These are phyloP conservation scores for Orbilia brochopaga DNA, from an alignment of 2,329 filamentous ascomycete species.

Conservation along the genomic window DNA sequence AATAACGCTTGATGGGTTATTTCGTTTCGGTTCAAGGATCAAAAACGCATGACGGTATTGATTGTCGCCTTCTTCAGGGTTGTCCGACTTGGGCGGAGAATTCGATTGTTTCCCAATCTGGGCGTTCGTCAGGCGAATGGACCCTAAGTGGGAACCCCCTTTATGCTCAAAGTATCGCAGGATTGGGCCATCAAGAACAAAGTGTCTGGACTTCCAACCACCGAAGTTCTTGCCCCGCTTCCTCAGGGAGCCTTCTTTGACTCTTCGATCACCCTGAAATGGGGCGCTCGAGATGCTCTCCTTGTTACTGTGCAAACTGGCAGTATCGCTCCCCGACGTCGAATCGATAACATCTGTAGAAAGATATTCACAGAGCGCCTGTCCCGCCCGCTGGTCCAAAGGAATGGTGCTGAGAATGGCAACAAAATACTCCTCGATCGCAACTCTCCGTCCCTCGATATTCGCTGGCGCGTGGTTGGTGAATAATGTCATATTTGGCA, in stretches of 20 bases:
- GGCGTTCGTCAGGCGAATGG: constrained; percentile 86
- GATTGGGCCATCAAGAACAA: constrained; percentile 70
- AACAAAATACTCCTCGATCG: constrained; percentile 84
- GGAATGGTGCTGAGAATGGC: constrained; percentile 76
- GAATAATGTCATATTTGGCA: constrained; percentile 86
- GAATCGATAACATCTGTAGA: constrained; percentile 69
- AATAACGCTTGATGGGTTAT: constrained; percentile 84
- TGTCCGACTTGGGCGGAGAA: constrained; percentile 59
- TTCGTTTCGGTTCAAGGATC: constrained; percentile 93
- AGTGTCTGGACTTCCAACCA: constrained; percentile 87
- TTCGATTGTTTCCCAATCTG: constrained; percentile 90
- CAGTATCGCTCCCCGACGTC: constrained; percentile 62
- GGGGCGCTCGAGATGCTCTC: constrained; percentile 55
- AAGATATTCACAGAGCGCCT: constrained; percentile 85
- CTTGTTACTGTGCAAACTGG: constrained; percentile 60
- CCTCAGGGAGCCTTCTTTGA: constrained; percentile 78
- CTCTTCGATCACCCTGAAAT: constrained; percentile 58
- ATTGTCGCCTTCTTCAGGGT: constrained; percentile 80
- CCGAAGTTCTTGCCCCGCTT: constrained; percentile 99
- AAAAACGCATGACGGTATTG: constrained; percentile 97
- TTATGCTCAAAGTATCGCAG: constrained; percentile 91
- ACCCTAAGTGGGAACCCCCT: constrained; percentile 86
- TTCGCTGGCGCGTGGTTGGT: constrained; percentile 91
- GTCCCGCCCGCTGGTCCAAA: constrained; percentile 75
- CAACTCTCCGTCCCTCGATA: constrained; percentile 81